Base-by-base conservation (phyloP, 2,329 filamentous ascomycete species). In the Pseudomassariella vexata region DNA sequence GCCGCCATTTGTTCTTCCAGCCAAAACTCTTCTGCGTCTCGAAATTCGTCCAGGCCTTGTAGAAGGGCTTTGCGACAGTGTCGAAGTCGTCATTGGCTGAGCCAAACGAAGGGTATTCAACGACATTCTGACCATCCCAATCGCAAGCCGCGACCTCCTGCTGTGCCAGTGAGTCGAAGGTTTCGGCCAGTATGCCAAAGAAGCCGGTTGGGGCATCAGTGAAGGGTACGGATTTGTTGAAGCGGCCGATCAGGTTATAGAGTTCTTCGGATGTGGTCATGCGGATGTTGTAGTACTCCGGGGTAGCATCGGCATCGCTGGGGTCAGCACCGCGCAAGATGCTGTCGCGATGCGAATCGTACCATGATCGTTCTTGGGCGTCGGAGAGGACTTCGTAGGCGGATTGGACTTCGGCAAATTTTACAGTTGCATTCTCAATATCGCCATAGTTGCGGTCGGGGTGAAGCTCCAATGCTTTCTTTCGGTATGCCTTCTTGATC, bases 351-450 rank as follows among this genome's bases (percentile, higher is more conserved):
- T 98, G 92, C 3, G 88, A 88, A 60, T 98, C 90, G 63, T 98
- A 98, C 92, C 92, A 98, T 19, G 89, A 83, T 46, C 92, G 79
- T 57, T 98, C 92, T 55, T 98, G 90, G 9, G 88, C 80, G 56
- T 98, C 92, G 2, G 89, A 94, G 1, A 98, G 74, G n/a, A 98
- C 78, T 57, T 96, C 87, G 56, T 98, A 94, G 28, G 92, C 92
- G 21, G 88, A 75, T 57, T 95, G 90, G 18, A 96, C 73, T 53
- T 95, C 88, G 30, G 92, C 88, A 55, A 98, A 98, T 32, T 81
- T 78, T 44, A 70, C 75, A 2, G 92, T 98, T 3, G 90, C 81
- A 41, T 79, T 75, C 49, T 94, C 87, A 39, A 83, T 80, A 52
- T 95, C 82, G 48, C 85, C 82, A 55, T 84, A 82, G 58, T 98